Evolutionary conservation across 1,284 basidiomycete species (phyloP).

Genomic region (Malassezia slooffiae): DNA sequence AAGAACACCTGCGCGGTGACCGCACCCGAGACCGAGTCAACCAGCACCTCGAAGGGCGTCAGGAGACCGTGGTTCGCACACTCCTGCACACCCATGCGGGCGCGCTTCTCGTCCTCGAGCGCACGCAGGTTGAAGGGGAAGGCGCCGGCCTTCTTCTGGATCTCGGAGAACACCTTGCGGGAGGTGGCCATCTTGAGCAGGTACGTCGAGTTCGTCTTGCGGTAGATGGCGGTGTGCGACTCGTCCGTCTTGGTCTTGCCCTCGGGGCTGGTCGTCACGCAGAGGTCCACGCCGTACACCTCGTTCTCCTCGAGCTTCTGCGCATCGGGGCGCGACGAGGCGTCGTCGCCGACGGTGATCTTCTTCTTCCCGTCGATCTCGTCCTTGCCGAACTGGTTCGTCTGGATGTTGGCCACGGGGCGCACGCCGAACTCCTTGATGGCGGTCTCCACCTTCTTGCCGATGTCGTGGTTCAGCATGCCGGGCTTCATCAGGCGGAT

Average conservation of each 20-base stretch:
- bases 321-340: slow-evolving; percentile 30
- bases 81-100: slow-evolving; percentile 88
- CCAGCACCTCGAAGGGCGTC: slow-evolving; percentile 69
- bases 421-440: slow-evolving; percentile 46
- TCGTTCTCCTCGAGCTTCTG: slow-evolving; percentile 62
- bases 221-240: slow-evolving; percentile 82
- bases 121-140: slow-evolving; percentile 95
- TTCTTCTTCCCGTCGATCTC: slow-evolving; percentile 53
- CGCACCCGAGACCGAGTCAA: slow-evolving; percentile 29
- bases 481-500: slow-evolving; percentile 52
- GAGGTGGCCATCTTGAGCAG: slow-evolving; percentile 97
- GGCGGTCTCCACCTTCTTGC: slow-evolving; percentile 69
- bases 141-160: slow-evolving; percentile 90
- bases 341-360: slow-evolving; percentile 34
- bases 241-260: slow-evolving; percentile 65
- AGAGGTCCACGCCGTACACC: slow-evolving; percentile 88
- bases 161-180: slow-evolving; percentile 83
- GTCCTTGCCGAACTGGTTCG: slow-evolving; percentile 91
- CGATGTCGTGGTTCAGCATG: slow-evolving; percentile 88
- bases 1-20: slow-evolving; percentile 76
- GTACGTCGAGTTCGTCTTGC: slow-evolving; percentile 74
- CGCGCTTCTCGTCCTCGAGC: slow-evolving; percentile 87
- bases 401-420: slow-evolving; percentile 57
- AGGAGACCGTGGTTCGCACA: slow-evolving; percentile 83
- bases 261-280: slow-evolving; percentile 52